phyloP scores from a whole-genome alignment of 169 alveolate genomes.

The Babesia caballi region DNA sequence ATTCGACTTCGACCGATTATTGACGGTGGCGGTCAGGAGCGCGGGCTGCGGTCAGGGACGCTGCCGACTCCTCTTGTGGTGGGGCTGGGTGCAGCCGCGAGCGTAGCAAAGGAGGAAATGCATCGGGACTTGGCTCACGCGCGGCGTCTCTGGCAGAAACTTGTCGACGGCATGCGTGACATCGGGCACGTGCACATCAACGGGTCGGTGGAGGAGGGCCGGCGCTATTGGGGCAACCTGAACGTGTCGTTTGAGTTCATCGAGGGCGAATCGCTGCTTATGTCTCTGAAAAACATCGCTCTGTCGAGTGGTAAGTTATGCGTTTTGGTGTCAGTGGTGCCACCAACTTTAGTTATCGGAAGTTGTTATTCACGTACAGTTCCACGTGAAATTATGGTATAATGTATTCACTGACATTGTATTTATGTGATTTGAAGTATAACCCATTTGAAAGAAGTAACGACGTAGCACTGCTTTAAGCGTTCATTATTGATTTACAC shows the following conservation, averaged over 20 bases:
- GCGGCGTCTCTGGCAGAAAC: slow-evolving; percentile 77
- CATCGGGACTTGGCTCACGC: slow-evolving; percentile 88
- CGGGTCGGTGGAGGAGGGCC: slow-evolving; percentile 76
- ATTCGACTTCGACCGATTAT: slow-evolving; percentile 92
- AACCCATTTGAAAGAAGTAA: too few relatives aligned
- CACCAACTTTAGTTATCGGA: background rate
- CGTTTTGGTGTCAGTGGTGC: slow-evolving; percentile 58
- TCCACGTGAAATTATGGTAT: background rate
- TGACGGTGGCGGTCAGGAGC: slow-evolving; percentile 99
- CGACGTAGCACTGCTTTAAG: too few relatives aligned
- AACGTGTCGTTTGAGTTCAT: slow-evolving; percentile 93
- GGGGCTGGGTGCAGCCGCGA: slow-evolving; percentile 97
- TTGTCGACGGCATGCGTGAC: slow-evolving; percentile 65
- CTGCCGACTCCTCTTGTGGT: slow-evolving; percentile 89
- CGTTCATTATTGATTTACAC: background rate
- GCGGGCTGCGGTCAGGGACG: slow-evolving; percentile 97
- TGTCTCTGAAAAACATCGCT: slow-evolving; percentile 84
- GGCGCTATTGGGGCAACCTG: slow-evolving; percentile 87
- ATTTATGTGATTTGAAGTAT: background rate
- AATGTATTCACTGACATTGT: background rate
- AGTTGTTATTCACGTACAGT: too few relatives aligned
- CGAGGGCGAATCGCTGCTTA: slow-evolving; percentile 90
- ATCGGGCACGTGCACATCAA: slow-evolving; percentile 83
- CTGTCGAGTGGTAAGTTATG: slow-evolving; percentile 82
- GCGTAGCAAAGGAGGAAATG: slow-evolving; percentile 89